A percentile compares a stretch with the other conserved stretches of the same genome.
Evolutionary conservation across 169 alveolate species (phyloP).

Genomic region (Plasmodium vivax): DNA sequence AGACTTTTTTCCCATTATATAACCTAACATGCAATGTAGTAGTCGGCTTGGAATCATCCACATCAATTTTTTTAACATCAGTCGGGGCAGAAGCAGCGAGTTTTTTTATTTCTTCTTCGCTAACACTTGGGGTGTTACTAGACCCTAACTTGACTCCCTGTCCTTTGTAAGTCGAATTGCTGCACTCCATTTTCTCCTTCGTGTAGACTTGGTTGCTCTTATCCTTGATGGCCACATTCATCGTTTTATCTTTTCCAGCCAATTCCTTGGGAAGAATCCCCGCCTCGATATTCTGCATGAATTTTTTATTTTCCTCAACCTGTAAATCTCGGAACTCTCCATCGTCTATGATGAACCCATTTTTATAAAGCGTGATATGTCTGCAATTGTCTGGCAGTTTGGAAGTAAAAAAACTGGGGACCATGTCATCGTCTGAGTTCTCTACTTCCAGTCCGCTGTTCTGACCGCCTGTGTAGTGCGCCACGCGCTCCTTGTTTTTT

Average conservation of each 20-base stretch:
- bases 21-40: constrained; percentile 54
- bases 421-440: constrained; percentile 50
- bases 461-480: constrained; percentile 73
- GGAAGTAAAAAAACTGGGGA: constrained; percentile 3
- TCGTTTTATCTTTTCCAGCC: constrained; percentile 78
- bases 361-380: constrained; percentile 84
- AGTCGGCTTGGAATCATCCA: constrained; percentile 39
- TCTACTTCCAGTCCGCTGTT: constrained; percentile 64
- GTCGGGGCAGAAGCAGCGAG: constrained; percentile 5
- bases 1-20: constrained; percentile 64
- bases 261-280: constrained; percentile 95
- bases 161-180: constrained; percentile 27
- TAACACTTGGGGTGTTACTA: background rate
- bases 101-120: constrained; percentile 59
- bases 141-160: constrained; percentile 60
- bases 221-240: constrained; percentile 79
- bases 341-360: constrained; percentile 94
- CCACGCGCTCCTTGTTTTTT: constrained; percentile 42
- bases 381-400: constrained; percentile 61
- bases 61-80: constrained; percentile 12
- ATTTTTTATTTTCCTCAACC: constrained; percentile 89
- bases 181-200: constrained; percentile 30
- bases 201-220: constrained; percentile 75
- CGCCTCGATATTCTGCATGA: constrained; percentile 91
- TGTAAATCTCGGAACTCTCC: constrained; percentile 92